phyloP scores from a whole-genome alignment of 176 grass and related monocot species.

The Raddia guianensis region DNA sequence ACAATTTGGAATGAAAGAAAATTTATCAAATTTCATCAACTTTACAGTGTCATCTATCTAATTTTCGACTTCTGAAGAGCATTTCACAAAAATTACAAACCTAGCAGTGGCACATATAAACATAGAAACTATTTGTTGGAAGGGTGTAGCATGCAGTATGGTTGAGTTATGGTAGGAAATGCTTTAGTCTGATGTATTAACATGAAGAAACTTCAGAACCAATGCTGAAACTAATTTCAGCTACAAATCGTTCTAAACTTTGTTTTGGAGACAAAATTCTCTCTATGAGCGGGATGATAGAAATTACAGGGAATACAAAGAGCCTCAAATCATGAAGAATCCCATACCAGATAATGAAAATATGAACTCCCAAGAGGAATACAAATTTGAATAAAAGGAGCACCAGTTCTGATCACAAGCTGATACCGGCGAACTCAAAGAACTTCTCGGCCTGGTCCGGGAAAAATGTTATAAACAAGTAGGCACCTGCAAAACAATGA shows the following conservation, averaged over 20 bases:
- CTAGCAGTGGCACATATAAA: too few species aligned
- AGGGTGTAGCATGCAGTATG: background rate
- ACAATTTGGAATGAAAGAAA: background rate
- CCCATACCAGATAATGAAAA: slow-evolving; percentile 23
- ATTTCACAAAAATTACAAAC: too few species aligned
- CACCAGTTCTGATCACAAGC: slow-evolving; percentile 42
- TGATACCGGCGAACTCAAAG: slow-evolving; percentile 67
- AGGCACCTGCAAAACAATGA: slow-evolving; percentile 56
- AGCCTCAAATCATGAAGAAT: slow-evolving; percentile 4
- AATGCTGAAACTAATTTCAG: background rate
- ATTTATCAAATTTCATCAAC: too few species aligned
- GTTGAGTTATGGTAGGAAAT: slow-evolving; percentile 15
- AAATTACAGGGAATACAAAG: background rate
- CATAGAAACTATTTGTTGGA: background rate
- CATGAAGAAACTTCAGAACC: background rate
- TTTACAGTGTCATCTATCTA: too few species aligned
- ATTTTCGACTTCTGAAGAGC: too few species aligned
- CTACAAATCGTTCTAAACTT: background rate
- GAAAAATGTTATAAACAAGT: slow-evolving; percentile 85
- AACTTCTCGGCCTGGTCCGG: slow-evolving; percentile 92
- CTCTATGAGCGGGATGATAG: background rate
- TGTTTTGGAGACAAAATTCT: background rate
- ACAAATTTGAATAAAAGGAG: background rate
- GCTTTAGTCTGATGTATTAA: background rate
- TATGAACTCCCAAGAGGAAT: slow-evolving; percentile 14